These are phyloP conservation scores for Pezicula rhizophila DNA, from an alignment of 2,329 filamentous ascomycete genomes.

Conservation along the genomic window DNA sequence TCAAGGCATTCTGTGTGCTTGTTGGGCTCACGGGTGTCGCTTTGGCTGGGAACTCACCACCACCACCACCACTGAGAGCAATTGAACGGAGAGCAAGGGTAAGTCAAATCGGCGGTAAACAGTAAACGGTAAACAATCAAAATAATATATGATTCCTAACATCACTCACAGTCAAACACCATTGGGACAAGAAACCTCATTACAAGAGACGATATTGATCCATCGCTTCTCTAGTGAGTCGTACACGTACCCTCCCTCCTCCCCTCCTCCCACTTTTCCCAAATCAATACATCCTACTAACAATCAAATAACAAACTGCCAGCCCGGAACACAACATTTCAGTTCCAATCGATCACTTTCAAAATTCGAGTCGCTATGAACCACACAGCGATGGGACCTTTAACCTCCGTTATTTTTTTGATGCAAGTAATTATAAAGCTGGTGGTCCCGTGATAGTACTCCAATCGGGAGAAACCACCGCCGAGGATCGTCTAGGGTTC, in stretches of 20 bases:
- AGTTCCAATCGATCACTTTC: constrained; percentile 68
- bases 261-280: constrained; percentile 1
- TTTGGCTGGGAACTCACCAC: constrained; percentile 4
- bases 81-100: constrained; percentile 17
- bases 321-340: constrained; percentile 30
- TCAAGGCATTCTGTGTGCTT: constrained; percentile 10
- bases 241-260: constrained; percentile 15
- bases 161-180: neutral
- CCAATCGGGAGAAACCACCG: constrained; percentile 64
- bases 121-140: too few relatives aligned
- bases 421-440: constrained; percentile 65
- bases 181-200: neutral
- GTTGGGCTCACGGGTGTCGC: constrained; percentile 11
- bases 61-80: constrained; percentile 6
- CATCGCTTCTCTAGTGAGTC: neutral
- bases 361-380: constrained; percentile 70
- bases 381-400: constrained; percentile 68
- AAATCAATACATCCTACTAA: constrained; percentile 1
- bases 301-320: constrained; percentile 16
- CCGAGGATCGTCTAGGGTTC: constrained; percentile 56
- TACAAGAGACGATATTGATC: constrained; percentile 12
- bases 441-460: constrained; percentile 80
- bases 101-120: neutral
- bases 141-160: neutral
- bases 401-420: constrained; percentile 76